A percentile compares a stretch with the other conserved stretches of the same genome.
phyloP scores from a whole-genome alignment of 495 filamentous ascomycete species.

The Umbilicaria muhlenbergii region DNA sequence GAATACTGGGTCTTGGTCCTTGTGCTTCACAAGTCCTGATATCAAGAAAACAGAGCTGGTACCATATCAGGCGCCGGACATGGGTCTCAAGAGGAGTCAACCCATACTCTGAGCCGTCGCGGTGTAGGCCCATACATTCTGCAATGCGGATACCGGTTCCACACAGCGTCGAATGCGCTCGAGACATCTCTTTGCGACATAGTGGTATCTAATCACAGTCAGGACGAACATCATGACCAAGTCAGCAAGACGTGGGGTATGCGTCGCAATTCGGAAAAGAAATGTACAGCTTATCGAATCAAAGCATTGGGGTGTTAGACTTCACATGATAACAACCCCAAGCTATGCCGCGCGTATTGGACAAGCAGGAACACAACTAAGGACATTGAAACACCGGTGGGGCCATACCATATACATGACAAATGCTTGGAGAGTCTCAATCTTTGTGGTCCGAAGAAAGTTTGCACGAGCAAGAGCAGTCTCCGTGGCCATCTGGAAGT shows the following conservation, averaged over 20 bases:
- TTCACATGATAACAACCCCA: neutral
- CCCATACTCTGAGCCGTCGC: constrained; percentile 39
- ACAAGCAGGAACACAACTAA: too few species aligned
- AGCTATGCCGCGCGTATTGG: neutral
- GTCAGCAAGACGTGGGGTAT: neutral
- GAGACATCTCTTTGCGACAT: constrained; percentile 51
- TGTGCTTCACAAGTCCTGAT: constrained; percentile 62
- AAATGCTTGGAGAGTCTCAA: constrained; percentile 59
- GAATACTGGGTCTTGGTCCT: constrained; percentile 50
- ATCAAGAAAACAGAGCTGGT: constrained; percentile 60
- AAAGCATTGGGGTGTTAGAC: neutral
- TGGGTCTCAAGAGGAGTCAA: constrained; percentile 53
- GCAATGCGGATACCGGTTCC: constrained; percentile 56
- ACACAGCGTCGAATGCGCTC: constrained; percentile 53
- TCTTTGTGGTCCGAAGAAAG: constrained; percentile 51
- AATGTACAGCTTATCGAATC: too few species aligned
- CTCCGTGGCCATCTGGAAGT: constrained; percentile 48
- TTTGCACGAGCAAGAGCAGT: constrained; percentile 46
- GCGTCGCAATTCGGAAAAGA: too few species aligned
- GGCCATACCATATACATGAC: constrained; percentile 21
- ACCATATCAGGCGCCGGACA: constrained; percentile 62
- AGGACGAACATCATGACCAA: neutral
- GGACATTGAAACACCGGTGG: neutral
- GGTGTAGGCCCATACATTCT: constrained; percentile 62
- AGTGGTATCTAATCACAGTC: constrained; percentile 39